Evolutionary conservation across 176 grass and related monocot genomes (phyloP).

Genomic region (Lolium multiflorum): DNA sequence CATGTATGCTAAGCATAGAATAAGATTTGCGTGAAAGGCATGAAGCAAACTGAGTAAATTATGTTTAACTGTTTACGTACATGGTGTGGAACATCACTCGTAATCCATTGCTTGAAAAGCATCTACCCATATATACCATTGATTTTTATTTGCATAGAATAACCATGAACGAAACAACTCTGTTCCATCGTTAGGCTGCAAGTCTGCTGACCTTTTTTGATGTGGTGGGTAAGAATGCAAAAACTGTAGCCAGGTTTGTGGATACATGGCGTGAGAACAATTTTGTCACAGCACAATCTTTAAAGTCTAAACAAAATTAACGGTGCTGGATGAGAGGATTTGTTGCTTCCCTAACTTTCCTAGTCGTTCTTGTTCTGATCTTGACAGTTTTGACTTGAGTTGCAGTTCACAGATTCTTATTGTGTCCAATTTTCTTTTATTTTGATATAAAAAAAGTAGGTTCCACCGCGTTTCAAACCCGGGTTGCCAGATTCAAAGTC

Average conservation of each 20-base stretch:
- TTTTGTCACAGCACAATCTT: neutral
- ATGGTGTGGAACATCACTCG: neutral
- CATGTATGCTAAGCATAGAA: neutral
- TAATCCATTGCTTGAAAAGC: neutral
- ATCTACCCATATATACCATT: neutral
- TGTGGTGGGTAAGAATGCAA: neutral
- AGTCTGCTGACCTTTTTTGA: neutral
- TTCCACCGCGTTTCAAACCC: slow-evolving; percentile 94
- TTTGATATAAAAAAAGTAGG: slow-evolving; percentile 41
- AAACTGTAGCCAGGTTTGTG: neutral
- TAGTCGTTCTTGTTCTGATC: neutral
- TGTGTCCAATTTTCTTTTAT: neutral
- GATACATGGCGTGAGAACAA: neutral
- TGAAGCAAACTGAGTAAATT: neutral
- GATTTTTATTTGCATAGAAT: neutral
- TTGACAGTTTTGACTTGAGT: neutral
- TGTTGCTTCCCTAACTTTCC: neutral
- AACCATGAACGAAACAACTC: neutral
- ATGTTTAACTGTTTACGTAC: neutral
- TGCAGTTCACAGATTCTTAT: neutral
- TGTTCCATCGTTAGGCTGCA: neutral
- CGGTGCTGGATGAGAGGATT: neutral
- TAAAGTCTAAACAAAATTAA: neutral
- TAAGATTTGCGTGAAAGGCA: neutral
- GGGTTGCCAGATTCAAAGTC: slow-evolving; percentile 99